Conservation (phyloP, 1,284 basidiomycete species). For the Phlebopus sp. region DNA sequence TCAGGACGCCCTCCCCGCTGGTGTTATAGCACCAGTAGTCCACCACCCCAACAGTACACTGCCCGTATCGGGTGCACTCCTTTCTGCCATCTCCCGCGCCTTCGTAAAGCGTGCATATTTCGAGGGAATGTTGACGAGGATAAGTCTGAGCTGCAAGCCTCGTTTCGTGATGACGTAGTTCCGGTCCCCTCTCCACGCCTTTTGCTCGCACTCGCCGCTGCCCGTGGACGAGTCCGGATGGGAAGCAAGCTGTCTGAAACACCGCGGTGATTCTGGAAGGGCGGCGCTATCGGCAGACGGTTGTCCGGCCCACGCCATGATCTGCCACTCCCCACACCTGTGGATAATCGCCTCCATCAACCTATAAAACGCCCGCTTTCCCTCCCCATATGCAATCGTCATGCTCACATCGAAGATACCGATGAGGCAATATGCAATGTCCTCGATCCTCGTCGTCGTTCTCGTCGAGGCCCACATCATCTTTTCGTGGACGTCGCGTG, state of each 20-base stretch:
- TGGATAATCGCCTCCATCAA: constrained; percentile 30
- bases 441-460: constrained; percentile 32
- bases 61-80: constrained; percentile 18
- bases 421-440: constrained; percentile 31
- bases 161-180: constrained; percentile 33
- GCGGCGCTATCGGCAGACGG: constrained; percentile 28
- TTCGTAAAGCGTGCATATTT: constrained; percentile 18
- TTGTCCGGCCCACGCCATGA: constrained; percentile 31
- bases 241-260: constrained; percentile 21
- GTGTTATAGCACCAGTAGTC: constrained; percentile 34
- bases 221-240: not conserved
- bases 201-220: not conserved
- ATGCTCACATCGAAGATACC: constrained; percentile 32
- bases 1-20: constrained; percentile 23
- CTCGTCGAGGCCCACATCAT: constrained; percentile 35
- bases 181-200: constrained; percentile 25
- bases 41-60: constrained; percentile 28
- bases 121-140: constrained; percentile 24
- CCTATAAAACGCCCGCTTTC: constrained; percentile 28
- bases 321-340: constrained; percentile 32
- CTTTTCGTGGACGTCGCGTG: constrained; percentile 24
- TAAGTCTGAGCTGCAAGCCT: constrained; percentile 28
- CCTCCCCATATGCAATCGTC: constrained; percentile 33
- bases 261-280: constrained; percentile 28
- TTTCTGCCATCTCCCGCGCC: constrained; percentile 5